Evolutionary conservation across 2,329 filamentous ascomycete species (phyloP).

Genomic region (Sporothrix globosa): DNA sequence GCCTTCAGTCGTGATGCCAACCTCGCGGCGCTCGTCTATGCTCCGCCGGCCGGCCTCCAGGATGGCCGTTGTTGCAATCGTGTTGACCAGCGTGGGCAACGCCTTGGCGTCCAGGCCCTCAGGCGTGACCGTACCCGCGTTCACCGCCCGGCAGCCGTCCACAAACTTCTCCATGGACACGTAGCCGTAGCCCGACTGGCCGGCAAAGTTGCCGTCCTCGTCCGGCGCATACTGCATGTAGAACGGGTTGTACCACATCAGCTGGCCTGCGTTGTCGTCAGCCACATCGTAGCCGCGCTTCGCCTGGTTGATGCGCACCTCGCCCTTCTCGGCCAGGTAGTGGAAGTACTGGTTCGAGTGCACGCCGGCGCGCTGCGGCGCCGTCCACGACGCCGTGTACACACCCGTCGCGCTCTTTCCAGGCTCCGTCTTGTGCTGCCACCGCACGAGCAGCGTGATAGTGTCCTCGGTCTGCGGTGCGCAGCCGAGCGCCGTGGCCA

Average conservation of each 20-base stretch:
- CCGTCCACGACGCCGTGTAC: constrained; percentile 94
- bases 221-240: constrained; percentile 95
- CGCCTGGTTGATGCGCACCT: constrained; percentile 88
- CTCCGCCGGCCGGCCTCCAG: constrained; percentile 83
- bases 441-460: constrained; percentile 86
- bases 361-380: constrained; percentile 88
- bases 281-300: constrained; percentile 91
- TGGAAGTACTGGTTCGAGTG: constrained; percentile 98
- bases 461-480: constrained; percentile 84
- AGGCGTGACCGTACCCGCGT: constrained; percentile 71
- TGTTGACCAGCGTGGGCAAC: constrained; percentile 84
- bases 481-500: constrained; percentile 78
- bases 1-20: constrained; percentile 70
- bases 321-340: constrained; percentile 81
- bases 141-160: constrained; percentile 78
- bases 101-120: constrained; percentile 78
- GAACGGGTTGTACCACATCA: constrained; percentile 92
- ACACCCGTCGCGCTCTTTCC: constrained; percentile 79
- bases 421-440: constrained; percentile 72
- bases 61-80: constrained; percentile 88
- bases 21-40: constrained; percentile 77
- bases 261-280: constrained; percentile 69
- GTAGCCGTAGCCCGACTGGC: constrained; percentile 91
- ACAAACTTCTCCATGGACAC: constrained; percentile 96
- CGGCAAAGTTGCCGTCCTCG: constrained; percentile 91